These are phyloP conservation scores for Leccinum obscurum DNA, from an alignment of 768 basidiomycete genomes.

Conservation along the genomic window DNA sequence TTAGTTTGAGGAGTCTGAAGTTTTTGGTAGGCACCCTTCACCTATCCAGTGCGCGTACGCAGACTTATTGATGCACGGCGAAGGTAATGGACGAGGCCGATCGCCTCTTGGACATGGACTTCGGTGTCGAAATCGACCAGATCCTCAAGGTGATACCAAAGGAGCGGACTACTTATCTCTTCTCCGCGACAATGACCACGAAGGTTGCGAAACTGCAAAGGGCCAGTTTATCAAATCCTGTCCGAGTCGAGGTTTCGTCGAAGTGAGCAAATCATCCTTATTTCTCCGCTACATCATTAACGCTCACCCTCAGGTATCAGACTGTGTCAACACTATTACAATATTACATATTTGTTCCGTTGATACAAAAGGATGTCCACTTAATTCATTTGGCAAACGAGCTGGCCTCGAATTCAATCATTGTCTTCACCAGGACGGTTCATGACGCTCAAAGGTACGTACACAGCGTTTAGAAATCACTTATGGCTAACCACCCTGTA, in stretches of 20 bases:
- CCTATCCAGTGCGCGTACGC: neutral
- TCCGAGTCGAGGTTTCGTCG: slow-evolving; percentile 87
- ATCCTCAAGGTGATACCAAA: slow-evolving; percentile 94
- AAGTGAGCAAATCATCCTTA: slow-evolving; percentile 57
- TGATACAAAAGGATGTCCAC: slow-evolving; percentile 89
- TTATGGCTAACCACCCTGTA: slow-evolving; percentile 26
- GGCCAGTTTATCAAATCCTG: slow-evolving; percentile 91
- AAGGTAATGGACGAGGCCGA: slow-evolving; percentile 99
- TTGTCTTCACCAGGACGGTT: slow-evolving; percentile 95
- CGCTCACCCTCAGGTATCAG: slow-evolving; percentile 69
- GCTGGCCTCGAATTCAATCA: slow-evolving; percentile 88
- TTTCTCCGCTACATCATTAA: neutral
- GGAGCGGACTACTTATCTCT: slow-evolving; percentile 93
- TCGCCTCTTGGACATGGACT: slow-evolving; percentile 93
- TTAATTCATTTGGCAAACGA: slow-evolving; percentile 88
- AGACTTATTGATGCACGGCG: slow-evolving; percentile 2
- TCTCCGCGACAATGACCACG: slow-evolving; percentile 98
- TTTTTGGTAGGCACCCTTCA: slow-evolving; percentile 65
- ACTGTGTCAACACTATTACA: slow-evolving; percentile 95
- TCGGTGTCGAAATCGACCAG: slow-evolving; percentile 93
- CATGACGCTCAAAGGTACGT: slow-evolving; percentile 82
- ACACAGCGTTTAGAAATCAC: neutral
- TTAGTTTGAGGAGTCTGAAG: slow-evolving; percentile 80
- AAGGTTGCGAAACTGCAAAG: slow-evolving; percentile 96
- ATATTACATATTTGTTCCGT: slow-evolving; percentile 92